Evolutionary conservation across 768 basidiomycete species (phyloP), one percentile per base, ranked within the genome.

Genomic region (Roridomyces roridus): DNA sequence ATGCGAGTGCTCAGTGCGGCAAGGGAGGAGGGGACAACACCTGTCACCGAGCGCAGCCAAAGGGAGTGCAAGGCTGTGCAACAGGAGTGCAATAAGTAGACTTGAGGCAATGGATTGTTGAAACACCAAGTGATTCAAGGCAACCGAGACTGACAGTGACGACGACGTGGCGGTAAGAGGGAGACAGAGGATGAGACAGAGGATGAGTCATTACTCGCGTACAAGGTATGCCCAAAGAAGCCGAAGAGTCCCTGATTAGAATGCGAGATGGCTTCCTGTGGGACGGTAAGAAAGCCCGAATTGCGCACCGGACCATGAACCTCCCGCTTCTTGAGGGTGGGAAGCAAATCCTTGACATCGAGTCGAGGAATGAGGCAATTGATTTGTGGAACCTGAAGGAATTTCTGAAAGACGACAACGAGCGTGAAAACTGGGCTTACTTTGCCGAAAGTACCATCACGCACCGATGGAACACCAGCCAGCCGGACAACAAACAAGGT

Each of bases 191-290:
- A n/a, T n/a, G n/a, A n/a, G n/a, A n/a, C n/a, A n/a, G n/a, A n/a
- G n/a, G n/a, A n/a, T n/a, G n/a, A n/a, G n/a, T n/a, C n/a, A n/a
- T n/a, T n/a, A 60, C 68, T 0, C 55, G 50, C 9, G 65, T 67
- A 0, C 68, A 70, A 43, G 67, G 70, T 2, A 71, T 71, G 70
- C 69, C 68, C 40, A 52, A 41, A 21, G 43, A 31, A 20, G 41
- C 59, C 25, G 52, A 49, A 34, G 29, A 53, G 26, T 28, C 14
- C 6, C 24, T 61, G 5, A 21, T 17, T 7, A 36, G 29, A 26
- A 45, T 57, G 8, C 31, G 23, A 2, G 18, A 53, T n/a, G 11
- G 5, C 4, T 58, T 57, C 28, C 23, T 62, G 10, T 62, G 60
- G 60, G 51, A 37, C 4, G 49, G 46, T 6, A 51, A 43, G n/a